These are phyloP conservation scores for Mycena albidolilacea DNA, from an alignment of 768 basidiomycete species.

Conservation along the genomic window DNA sequence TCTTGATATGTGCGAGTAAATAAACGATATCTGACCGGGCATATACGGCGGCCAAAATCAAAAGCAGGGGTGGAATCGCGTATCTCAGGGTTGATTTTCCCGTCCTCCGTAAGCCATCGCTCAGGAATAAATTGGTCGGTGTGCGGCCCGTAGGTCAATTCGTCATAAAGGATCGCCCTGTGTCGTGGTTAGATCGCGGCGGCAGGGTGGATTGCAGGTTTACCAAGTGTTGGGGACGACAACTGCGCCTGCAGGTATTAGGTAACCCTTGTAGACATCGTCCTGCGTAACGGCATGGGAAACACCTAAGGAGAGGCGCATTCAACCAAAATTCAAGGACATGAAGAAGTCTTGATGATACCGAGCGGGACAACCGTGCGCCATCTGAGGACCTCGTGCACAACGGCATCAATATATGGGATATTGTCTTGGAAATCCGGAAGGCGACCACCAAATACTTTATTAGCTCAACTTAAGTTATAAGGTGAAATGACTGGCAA, in stretches of 20 bases:
- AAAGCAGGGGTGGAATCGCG: slow-evolving; percentile 28
- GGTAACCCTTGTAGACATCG: slow-evolving; percentile 43
- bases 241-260: slow-evolving; percentile 43
- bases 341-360: neutral
- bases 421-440: slow-evolving; percentile 46
- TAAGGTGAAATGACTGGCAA: too few species aligned
- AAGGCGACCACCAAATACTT: too few species aligned
- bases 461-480: too few species aligned
- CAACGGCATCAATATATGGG: slow-evolving; percentile 43
- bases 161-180: slow-evolving; percentile 42
- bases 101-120: slow-evolving; percentile 42
- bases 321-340: neutral
- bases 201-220: neutral
- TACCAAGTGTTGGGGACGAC: slow-evolving; percentile 42
- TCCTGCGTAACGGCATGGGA: slow-evolving; percentile 38
- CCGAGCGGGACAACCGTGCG: slow-evolving; percentile 28
- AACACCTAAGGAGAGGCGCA: slow-evolving; percentile 22
- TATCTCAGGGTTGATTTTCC: slow-evolving; percentile 19
- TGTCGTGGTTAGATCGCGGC: neutral
- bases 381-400: slow-evolving; percentile 41
- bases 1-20: neutral
- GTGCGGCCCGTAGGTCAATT: slow-evolving; percentile 44
- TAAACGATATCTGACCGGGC: slow-evolving; percentile 5
- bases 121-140: slow-evolving; percentile 41
- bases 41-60: slow-evolving; percentile 38